Evolutionary conservation across 2,329 filamentous ascomycete genomes (phyloP).

Genomic region (Fusarium torreyae): DNA sequence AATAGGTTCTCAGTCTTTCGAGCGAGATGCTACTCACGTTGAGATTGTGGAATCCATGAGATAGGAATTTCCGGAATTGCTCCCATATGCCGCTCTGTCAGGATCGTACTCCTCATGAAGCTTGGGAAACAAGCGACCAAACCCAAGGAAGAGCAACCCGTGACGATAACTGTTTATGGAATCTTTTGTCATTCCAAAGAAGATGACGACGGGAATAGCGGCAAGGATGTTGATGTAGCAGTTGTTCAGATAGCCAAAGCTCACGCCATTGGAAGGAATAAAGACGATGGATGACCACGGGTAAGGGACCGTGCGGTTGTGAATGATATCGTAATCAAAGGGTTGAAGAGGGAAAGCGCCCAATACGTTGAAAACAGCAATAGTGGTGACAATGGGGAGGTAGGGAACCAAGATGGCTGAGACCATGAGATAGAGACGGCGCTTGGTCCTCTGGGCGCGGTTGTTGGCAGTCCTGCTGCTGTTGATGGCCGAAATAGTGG

Average conservation of each 20-base stretch:
- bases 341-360: conserved; percentile 49
- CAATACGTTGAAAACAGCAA: conserved; percentile 60
- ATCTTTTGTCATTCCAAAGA: conserved; percentile 71
- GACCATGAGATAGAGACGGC: conserved; percentile 70
- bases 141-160: conserved; percentile 57
- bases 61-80: conserved; percentile 43
- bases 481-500: conserved; percentile 58
- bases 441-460: conserved; percentile 64
- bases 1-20: no score
- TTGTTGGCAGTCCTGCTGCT: conserved; percentile 58
- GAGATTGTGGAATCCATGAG: conserved; percentile 38
- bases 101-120: conserved; percentile 60
- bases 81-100: conserved; percentile 47
- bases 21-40: conserved; percentile 36
- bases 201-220: conserved; percentile 64
- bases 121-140: conserved; percentile 61
- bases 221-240: conserved; percentile 66
- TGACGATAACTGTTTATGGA: conserved; percentile 65
- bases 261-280: conserved; percentile 58
- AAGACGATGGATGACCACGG: conserved; percentile 66
- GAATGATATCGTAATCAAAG: conserved; percentile 62
- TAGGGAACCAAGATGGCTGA: conserved; percentile 67
- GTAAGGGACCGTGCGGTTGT: conserved; percentile 55
- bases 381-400: conserved; percentile 62
- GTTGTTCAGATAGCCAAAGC: conserved; percentile 60